Conservation (phyloP, 2,329 filamentous ascomycete genomes). For the Microcyclosporella mali region DNA sequence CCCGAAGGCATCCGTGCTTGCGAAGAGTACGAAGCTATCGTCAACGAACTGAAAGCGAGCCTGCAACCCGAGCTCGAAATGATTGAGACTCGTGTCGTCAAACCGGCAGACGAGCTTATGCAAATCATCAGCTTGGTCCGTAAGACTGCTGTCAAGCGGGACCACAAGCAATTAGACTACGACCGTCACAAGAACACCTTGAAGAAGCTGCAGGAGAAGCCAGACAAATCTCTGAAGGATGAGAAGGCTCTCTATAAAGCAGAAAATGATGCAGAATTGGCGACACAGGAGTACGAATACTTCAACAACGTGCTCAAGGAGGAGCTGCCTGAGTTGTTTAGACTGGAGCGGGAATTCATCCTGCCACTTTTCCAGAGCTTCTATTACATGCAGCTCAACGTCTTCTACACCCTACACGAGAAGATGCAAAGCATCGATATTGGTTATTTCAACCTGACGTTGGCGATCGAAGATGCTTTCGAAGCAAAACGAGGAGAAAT, state of each 20-base stretch:
- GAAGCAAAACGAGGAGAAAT: constrained; percentile 81
- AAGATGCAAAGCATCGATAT: constrained; percentile 97
- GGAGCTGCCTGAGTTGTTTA: constrained; percentile 86
- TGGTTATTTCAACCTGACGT: constrained; percentile 89
- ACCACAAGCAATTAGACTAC: constrained; percentile 96
- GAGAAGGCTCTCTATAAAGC: constrained; percentile 96
- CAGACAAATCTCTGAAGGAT: constrained; percentile 91
- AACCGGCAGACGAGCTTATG: constrained; percentile 84
- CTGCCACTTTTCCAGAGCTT: constrained; percentile 96
- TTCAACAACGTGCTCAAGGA: constrained; percentile 97
- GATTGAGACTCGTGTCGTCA: constrained; percentile 88
- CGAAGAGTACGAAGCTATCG: constrained; percentile 90
- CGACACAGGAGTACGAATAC: constrained; percentile 94
- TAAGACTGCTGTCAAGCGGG: constrained; percentile 80
- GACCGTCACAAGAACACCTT: constrained; percentile 75
- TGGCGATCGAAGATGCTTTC: constrained; percentile 89
- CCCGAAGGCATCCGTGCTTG: constrained; percentile 89
- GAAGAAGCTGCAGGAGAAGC: constrained; percentile 97
- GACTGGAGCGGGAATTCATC: constrained; percentile 88
- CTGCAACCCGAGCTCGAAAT: constrained; percentile 90
- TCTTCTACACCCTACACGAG: constrained; percentile 97
- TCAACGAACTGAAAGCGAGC: constrained; percentile 82
- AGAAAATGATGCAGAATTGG: constrained; percentile 81
- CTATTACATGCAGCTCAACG: constrained; percentile 99
- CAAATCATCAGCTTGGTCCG: constrained; percentile 94